Evolutionary conservation across 2,329 filamentous ascomycete genomes (phyloP), one percentile per base, ranked within the genome.

Genomic region (Fusarium agapanthi): DNA sequence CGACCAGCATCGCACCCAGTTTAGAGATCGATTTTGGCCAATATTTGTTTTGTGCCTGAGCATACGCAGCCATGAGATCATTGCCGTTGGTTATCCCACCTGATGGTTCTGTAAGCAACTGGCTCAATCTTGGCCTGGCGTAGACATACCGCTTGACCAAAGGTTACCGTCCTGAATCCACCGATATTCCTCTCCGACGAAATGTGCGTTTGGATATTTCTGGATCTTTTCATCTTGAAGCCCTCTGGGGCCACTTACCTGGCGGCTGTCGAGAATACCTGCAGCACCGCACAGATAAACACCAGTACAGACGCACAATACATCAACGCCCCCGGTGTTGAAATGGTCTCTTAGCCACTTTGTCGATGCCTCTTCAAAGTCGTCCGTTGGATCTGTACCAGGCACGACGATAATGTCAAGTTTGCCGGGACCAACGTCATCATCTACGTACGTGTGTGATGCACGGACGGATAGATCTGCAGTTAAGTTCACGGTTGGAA

Each of bases 71-170:
- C 48, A 88, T 84, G 59, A 89, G 81, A 64, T 89, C 88, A 71
- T 88, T 88, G 37, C 87, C 87, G 67, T 88, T 88, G 18, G 87
- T 89, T 59, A 89, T 79, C 56, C 86, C 86, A n/a, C 86, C 86
- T 87, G 18, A 30, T 47, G 26, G 44, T 47, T 10, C 28, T 30
- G 43, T 64, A 44, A 68, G 51, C 35, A 12, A 47, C 18, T 54
- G 11, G 38, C 32, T 11, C 16, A 45, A 16, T 15, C n/a, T 24
- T 18, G 28, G 13, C 24, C 11, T 20, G 26, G 16, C 11, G n/a
- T 35, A 26, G 26, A 82, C 84, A 61, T 76, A 87, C 87, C 87
- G 71, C 86, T 86, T 32, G 84, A 85, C 87, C 88, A 89, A 44
- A 89, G 77, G 71, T 86, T 88, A 15, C 86, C 86, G 68, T 89